Percentiles rank a stretch among this genome's conserved stretches.
phyloP scores from a whole-genome alignment of 73 alveolate genomes.

The Effrenium voratum region DNA sequence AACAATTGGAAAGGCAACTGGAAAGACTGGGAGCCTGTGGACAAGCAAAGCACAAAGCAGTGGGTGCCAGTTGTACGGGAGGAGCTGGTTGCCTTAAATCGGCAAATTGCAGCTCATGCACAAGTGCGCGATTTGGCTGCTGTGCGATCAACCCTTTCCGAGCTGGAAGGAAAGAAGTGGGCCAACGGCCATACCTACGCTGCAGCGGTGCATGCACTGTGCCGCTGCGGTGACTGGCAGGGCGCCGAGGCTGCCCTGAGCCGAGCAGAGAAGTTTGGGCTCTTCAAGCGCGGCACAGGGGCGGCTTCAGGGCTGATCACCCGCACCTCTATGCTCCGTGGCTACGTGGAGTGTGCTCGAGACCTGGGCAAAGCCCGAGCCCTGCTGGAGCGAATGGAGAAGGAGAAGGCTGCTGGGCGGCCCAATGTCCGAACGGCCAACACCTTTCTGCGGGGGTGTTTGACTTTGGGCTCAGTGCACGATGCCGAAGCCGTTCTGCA shows the following conservation, averaged over 20 bases:
- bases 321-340: constrained; percentile 90
- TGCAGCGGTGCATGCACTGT: constrained; percentile 87
- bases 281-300: constrained; percentile 74
- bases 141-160: not conserved
- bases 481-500: constrained; percentile 77
- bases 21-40: no score
- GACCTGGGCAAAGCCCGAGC: constrained; percentile 85
- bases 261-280: constrained; percentile 64
- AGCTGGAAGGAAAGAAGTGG: constrained; percentile 61
- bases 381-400: constrained; percentile 75
- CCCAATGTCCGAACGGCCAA: constrained; percentile 91
- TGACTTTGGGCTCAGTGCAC: constrained; percentile 60
- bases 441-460: constrained; percentile 87
- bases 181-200: constrained; percentile 94
- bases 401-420: constrained; percentile 78
- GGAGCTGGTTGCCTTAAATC: constrained; percentile 52
- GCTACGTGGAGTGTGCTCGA: constrained; percentile 86
- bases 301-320: constrained; percentile 80
- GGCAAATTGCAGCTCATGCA: constrained; percentile 76
- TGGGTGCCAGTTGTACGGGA: constrained; percentile 77
- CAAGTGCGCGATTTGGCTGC: constrained; percentile 59
- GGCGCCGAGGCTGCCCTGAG: constrained; percentile 73
- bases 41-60: not conserved
- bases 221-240: constrained; percentile 94
- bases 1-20: no score